Percentiles rank a stretch among this genome's conserved stretches.
These are phyloP conservation scores for Craspedostauros australis DNA, from an alignment of 108 stramenopile species.

Conservation along the genomic window DNA sequence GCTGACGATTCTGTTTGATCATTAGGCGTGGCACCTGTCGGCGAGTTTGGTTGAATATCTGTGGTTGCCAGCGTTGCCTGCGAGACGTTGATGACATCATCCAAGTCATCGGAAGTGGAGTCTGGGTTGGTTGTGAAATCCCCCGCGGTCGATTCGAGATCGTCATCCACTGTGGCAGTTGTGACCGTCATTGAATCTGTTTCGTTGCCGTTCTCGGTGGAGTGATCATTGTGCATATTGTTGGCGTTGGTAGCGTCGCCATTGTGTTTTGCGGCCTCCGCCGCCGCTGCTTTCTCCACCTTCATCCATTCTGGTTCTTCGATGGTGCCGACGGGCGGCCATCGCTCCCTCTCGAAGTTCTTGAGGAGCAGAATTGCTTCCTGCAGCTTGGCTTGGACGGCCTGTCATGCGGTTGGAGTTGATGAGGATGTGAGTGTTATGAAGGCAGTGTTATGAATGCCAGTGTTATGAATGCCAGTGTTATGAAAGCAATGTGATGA, in stretches of 20 bases:
- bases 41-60: background rate
- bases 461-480: background rate
- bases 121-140: conserved; percentile 12
- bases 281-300: background rate
- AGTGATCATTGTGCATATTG: background rate
- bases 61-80: conserved; percentile 2
- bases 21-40: background rate
- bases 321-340: conserved; percentile 26
- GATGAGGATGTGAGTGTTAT: too few species aligned
- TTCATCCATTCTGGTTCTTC: background rate
- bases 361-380: conserved; percentile 23
- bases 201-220: conserved; percentile 1
- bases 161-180: conserved; percentile 7
- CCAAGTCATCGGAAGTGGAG: conserved; percentile 12
- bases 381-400: conserved; percentile 28
- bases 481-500: background rate
- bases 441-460: too few species aligned
- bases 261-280: conserved; percentile 3
- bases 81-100: conserved; percentile 10
- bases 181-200: background rate
- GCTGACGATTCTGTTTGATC: background rate
- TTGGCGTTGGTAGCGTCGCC: background rate
- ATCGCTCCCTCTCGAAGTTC: conserved; percentile 33
- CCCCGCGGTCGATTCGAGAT: conserved; percentile 7
- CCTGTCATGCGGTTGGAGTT: too few species aligned